Evolutionary conservation across 805 yeast genomes (phyloP), one percentile per base, ranked within the genome.

Genomic region (Dipodascopsis uninucleata): DNA sequence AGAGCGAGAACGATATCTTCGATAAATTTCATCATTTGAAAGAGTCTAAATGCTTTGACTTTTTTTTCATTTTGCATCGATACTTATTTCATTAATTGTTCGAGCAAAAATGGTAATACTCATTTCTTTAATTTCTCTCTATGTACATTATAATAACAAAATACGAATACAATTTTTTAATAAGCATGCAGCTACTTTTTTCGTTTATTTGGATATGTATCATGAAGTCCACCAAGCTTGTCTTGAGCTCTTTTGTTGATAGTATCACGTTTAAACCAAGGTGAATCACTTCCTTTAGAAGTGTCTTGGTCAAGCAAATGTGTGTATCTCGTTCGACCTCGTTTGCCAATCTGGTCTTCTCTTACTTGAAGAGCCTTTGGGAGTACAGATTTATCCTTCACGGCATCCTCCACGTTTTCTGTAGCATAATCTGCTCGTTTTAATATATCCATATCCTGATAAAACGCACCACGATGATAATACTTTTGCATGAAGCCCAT

Each of bases 1-100:
- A 4, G 69, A 71, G 38, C 67, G 87, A 53, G 87, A 82, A 53
- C 61, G 64, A 34, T 60, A 74, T 28, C 20, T 49, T 45, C 42
- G 47, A 25, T 48, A 39, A 31, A 33, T 18, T 21, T n/a, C 8
- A 12, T 17, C 39, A 6, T 36, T 7, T 29, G 32, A 8, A 25
- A 18, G 10, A 17, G 5, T 5, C 12, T 4, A 17, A 12, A 23
- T n/a, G 41, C 5, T 31, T 20, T 3, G 32, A 29, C 17, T 24
- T 26, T 7, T 29, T 18, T 7, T 9, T 23, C 18, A 25, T 17
- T 20, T 9, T 12, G 18, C 32, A 20, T 22, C 14, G n/a, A 20
- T 2, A n/a, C 8, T 25, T 10, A 24, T 33, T 25, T 35, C 28
- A 14, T 40, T 23, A 37, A 32, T 37, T 37, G 21, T 37, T 17